These are phyloP conservation scores for Polygonum aviculare DNA, from an alignment of 148 eudicot genomes.

Conservation along the genomic window DNA sequence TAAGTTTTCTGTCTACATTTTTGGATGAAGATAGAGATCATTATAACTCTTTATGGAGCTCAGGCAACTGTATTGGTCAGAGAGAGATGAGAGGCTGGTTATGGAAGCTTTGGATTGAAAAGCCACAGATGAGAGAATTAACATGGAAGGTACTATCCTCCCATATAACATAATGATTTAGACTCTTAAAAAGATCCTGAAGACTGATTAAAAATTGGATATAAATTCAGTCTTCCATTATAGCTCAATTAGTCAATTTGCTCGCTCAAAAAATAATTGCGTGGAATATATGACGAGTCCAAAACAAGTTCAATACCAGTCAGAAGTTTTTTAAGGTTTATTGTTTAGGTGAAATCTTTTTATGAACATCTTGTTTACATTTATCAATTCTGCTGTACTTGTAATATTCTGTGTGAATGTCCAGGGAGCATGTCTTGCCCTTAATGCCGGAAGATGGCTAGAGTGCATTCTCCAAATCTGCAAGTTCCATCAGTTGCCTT, in stretches of 20 bases:
- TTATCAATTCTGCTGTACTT: not conserved
- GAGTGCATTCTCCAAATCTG: constrained; percentile 59
- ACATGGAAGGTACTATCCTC: constrained; percentile 80
- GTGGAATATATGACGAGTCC: not conserved
- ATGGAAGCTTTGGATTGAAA: constrained; percentile 66
- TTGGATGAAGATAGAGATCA: constrained; percentile 79
- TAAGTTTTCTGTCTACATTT: constrained; percentile 61
- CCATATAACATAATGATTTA: constrained; percentile 3
- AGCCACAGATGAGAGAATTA: constrained; percentile 62
- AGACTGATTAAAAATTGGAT: not conserved
- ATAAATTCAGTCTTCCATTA: not conserved
- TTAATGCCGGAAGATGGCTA: constrained; percentile 70
- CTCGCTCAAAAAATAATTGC: not conserved
- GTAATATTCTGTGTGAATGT: not conserved
- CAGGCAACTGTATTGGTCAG: constrained; percentile 73
- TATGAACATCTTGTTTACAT: not conserved
- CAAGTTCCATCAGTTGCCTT: constrained; percentile 46
- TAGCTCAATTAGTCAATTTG: not conserved
- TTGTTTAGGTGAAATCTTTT: not conserved
- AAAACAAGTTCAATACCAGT: not conserved
- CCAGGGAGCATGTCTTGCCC: constrained; percentile 87
- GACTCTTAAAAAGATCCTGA: not conserved
- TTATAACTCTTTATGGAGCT: constrained; percentile 68
- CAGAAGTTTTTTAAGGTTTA: not conserved
- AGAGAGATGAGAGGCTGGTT: constrained; percentile 92